phyloP scores from a whole-genome alignment of 106 monocot species.

The Agapanthus africanus region DNA sequence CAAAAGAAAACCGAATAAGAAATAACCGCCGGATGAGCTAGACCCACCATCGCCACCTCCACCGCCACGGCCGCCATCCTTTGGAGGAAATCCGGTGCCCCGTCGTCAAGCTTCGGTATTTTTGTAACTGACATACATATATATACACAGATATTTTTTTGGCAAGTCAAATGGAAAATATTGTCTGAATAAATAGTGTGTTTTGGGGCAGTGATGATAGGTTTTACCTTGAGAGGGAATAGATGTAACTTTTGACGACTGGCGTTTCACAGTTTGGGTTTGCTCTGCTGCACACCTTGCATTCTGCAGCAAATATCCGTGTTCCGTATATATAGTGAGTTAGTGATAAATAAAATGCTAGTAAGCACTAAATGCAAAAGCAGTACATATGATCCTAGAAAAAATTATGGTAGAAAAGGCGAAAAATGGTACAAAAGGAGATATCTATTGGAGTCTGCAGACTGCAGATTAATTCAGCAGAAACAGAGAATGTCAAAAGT shows the following conservation, averaged over 20 bases:
- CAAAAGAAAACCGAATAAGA: constrained; percentile 14
- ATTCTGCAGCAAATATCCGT: constrained; percentile 13
- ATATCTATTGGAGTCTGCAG: no score
- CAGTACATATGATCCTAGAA: no score
- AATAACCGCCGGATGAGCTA: constrained; percentile 16
- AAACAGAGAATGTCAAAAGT: no score
- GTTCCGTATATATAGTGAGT: no score
- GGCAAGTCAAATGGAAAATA: not conserved
- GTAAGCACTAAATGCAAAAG: no score
- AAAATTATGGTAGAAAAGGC: no score
- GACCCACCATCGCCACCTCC: constrained; percentile 12
- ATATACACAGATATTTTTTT: not conserved
- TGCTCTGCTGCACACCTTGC: constrained; percentile 26
- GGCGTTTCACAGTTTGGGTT: constrained; percentile 13
- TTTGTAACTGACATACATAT: not conserved
- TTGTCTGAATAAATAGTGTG: not conserved
- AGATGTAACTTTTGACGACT: constrained; percentile 16
- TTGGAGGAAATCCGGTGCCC: constrained; percentile 12
- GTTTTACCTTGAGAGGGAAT: constrained; percentile 14
- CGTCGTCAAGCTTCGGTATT: constrained; percentile 18
- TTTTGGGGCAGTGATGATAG: not conserved
- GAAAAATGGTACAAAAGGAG: no score
- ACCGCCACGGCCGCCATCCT: constrained; percentile 11
- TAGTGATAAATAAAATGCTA: no score
- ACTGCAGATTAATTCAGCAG: no score